Evolutionary conservation across 306 rosid genomes (phyloP), one percentile per base, ranked within the genome.

Genomic region (Quercus engelmannii): DNA sequence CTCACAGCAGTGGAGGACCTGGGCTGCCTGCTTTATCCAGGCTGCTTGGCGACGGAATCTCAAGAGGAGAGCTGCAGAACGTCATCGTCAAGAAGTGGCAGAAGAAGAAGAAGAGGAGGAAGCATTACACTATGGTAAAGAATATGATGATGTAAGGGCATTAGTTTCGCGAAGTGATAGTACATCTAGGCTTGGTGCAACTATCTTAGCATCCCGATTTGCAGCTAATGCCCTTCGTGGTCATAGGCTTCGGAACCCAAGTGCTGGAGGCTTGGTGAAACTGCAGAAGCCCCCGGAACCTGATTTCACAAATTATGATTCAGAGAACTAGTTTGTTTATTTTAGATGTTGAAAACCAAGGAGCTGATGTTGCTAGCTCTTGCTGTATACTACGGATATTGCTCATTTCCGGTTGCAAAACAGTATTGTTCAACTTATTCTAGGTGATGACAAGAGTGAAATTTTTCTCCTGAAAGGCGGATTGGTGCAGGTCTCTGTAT

Each of bases 1-100:
- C 91, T 94, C 97, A 1, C 97, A 92, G 87, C 99, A 92, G 31
- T 94, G 99, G 99, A 80, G 99, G 78, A 92, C 99, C 0, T 92
- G 97, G 99, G 97, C 95, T 23, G 87, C 98, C 11, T 82, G 86
- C 84, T 94, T 91, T 74, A 92, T 94, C 55, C 97, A 94, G 80
- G 88, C 97, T 4, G 91, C 95, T 0, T 94, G 97, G 97, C 82
- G 97, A 41, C 81, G 91, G 4, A 85, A 92, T 76, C 3, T 75
- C 9, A 81, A 86, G 85, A 80, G 97, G 74, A 90, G 78, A 72
- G 8, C 64, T 7, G 83, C 81, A 0, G 92, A 87, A 74, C 80
- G 74, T 2, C 81, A 82, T 20, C 83, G 90, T 8, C 86, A 69
- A 67, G 88, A 84, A 30, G 89, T 80, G 69, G 97, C 86, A 56